Evolutionary conservation across 164 flowering plant species (phyloP).

Genomic region (Protea cynaroides): DNA sequence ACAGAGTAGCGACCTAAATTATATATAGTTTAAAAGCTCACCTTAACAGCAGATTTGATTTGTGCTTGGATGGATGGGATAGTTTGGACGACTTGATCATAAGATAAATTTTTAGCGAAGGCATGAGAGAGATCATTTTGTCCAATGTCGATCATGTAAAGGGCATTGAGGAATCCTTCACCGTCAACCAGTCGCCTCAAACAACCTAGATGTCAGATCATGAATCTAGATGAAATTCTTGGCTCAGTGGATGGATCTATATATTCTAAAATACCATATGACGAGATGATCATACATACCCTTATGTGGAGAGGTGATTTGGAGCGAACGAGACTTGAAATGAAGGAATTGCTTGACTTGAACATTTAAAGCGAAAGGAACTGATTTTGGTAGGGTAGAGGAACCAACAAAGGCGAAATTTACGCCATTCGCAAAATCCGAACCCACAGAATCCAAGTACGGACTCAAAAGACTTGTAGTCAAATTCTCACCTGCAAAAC

Average conservation of each 20-base stretch:
- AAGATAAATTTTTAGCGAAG: conserved; percentile 28
- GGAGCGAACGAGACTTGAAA: conserved; percentile 37
- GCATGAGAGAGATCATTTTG: conserved; percentile 47
- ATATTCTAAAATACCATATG: too few relatives aligned
- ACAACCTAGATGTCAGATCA: conserved; percentile 1
- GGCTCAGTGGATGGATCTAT: too few relatives aligned
- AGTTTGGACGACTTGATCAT: conserved; percentile 24
- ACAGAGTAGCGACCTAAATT: too few relatives aligned
- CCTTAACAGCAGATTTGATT: conserved; percentile 39
- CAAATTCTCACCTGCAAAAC: conserved; percentile 17
- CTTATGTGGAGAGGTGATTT: conserved; percentile 16
- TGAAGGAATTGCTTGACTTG: conserved; percentile 47
- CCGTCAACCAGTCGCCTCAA: conserved; percentile 21
- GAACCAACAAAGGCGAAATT: conserved; percentile 60
- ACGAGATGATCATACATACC: conserved; percentile 13
- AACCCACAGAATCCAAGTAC: conserved; percentile 21
- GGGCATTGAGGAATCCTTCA: conserved; percentile 39
- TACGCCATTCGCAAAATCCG: conserved; percentile 50
- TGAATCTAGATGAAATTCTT: too few relatives aligned
- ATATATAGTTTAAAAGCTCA: conserved; percentile 9
- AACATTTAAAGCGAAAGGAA: conserved; percentile 32
- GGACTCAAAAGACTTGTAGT: conserved; percentile 14
- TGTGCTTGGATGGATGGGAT: conserved; percentile 44
- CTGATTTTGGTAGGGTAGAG: conserved; percentile 28
- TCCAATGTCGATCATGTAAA: conserved; percentile 58